Base-by-base conservation (phyloP, 192 early-diverging fungal species). In the Oehlia diaphana region DNA sequence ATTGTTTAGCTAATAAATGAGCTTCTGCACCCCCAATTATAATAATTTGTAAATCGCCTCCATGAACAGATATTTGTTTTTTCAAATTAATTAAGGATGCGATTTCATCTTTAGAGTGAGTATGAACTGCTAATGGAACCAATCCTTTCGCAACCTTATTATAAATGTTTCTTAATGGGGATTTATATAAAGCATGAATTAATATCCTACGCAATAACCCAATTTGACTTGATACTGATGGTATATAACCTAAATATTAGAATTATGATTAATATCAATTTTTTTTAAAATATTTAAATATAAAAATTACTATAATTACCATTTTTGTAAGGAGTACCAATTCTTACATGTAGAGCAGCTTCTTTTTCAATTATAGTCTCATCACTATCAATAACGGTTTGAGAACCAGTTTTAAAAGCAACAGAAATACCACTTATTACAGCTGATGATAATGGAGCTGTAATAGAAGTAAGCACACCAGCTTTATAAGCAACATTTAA, bases 11-110 rank as follows among this genome's bases (percentile, higher is more conserved):
- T 26, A 93, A 84, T 3, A 91, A 81, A 82, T 89, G 87, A 21
- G 94, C 89, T 81, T 94, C 94, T 4, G 83, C 81, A n/a, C 91
- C 92, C 63, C 92, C 89, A 26, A 92, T 72, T 23, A 95, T 83
- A 3, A 89, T 84, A 21, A 91, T n/a, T 58, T 78, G 78, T 42
- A 86, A 42, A 12, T 85, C 80, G 4, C 86, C 88, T 14, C 84
- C 83, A 8, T 80, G 53, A 53, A 53, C 13, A 39, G 84, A 81
- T 9, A 90, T 70, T 1, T 83, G 76, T 66, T 85, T 63, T 83
- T 94, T 92, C 13, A 93, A 77, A 7, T 78, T 84, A n/a, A 94
- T 84, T 5, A 94, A 10, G 13, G 88, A 85, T n/a, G 89, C 84
- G 63, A 94, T 94, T 81, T 94, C 89, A 62, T 91, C 90, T 68